phyloP scores from a whole-genome alignment of 2,329 filamentous ascomycete genomes.

The Scytalidium lignicola region DNA sequence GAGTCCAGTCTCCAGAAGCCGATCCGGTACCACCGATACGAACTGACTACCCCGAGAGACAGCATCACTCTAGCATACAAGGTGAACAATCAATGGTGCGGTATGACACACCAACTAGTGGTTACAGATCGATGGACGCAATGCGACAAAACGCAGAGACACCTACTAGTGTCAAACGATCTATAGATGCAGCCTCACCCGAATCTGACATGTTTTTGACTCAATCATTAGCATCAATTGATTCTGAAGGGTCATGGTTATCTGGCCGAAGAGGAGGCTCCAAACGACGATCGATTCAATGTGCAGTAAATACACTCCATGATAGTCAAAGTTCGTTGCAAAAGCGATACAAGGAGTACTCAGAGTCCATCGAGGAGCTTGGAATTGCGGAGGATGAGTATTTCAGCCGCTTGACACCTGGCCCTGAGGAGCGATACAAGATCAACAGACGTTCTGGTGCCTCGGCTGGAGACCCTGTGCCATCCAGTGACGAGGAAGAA shows the following conservation, averaged over 20 bases:
- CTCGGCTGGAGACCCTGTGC: constrained; percentile 39
- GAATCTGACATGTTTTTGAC: constrained; percentile 54
- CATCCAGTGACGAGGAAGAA: constrained; percentile 56
- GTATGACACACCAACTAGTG: constrained; percentile 44
- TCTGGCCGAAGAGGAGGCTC: constrained; percentile 60
- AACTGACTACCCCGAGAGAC: constrained; percentile 15
- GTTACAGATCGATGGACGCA: constrained; percentile 34
- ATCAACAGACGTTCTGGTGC: constrained; percentile 35
- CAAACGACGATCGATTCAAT: constrained; percentile 41
- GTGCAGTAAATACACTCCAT: constrained; percentile 34
- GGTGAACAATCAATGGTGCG: constrained; percentile 31
- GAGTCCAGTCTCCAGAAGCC: constrained; percentile 71
- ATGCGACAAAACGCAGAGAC: constrained; percentile 35
- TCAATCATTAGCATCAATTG: constrained; percentile 86
- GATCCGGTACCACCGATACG: constrained; percentile 36
- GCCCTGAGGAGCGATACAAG: constrained; percentile 23
- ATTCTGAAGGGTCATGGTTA: constrained; percentile 94
- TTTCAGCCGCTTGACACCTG: constrained; percentile 50
- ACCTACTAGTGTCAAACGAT: constrained; percentile 38
- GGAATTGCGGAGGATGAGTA: constrained; percentile 69
- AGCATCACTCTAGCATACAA: constrained; percentile 13
- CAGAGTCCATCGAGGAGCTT: constrained; percentile 61
- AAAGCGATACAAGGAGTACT: constrained; percentile 45
- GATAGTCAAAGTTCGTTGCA: constrained; percentile 37
- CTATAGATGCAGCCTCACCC: constrained; percentile 40